Percentiles rank a stretch among this genome's conserved stretches.
phyloP scores from a whole-genome alignment of 1,284 basidiomycete species.

The Puccinia hordei region DNA sequence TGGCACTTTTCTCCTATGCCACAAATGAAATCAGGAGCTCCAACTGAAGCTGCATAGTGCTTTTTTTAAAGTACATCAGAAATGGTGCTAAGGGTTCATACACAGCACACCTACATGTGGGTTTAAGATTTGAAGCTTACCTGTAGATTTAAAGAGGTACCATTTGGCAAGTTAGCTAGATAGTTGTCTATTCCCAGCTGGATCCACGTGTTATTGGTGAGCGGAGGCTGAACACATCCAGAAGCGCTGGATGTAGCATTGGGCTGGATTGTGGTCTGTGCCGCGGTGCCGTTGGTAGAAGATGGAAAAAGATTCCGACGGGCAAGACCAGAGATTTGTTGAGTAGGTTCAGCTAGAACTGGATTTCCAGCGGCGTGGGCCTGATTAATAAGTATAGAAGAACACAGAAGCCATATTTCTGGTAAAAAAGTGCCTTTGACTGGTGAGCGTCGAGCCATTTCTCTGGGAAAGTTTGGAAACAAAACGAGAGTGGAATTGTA shows the following conservation, averaged over 20 bases:
- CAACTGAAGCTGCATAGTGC: conserved; percentile 36
- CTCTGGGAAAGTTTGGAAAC: neutral
- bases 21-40: conserved; percentile 42
- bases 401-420: neutral
- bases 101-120: too few species aligned
- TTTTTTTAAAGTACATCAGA: neutral
- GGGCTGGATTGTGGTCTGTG: neutral
- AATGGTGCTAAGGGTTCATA: neutral
- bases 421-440: neutral
- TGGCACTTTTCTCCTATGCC: conserved; percentile 37
- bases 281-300: neutral
- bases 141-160: conserved; percentile 31
- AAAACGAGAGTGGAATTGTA: too few species aligned
- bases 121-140: neutral
- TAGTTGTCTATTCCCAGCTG: conserved; percentile 37
- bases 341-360: neutral
- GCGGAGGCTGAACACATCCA: conserved; percentile 20
- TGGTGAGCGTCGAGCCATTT: neutral
- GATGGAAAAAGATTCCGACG: neutral
- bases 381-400: neutral
- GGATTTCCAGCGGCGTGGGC: neutral
- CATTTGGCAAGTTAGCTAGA: conserved; percentile 34
- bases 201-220: conserved; percentile 34
- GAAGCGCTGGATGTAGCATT: neutral
- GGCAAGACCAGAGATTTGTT: neutral